A percentile compares a stretch with the other conserved stretches of the same genome.
phyloP scores from a whole-genome alignment of 78 protist genomes.

The Isochrysis galbana region DNA sequence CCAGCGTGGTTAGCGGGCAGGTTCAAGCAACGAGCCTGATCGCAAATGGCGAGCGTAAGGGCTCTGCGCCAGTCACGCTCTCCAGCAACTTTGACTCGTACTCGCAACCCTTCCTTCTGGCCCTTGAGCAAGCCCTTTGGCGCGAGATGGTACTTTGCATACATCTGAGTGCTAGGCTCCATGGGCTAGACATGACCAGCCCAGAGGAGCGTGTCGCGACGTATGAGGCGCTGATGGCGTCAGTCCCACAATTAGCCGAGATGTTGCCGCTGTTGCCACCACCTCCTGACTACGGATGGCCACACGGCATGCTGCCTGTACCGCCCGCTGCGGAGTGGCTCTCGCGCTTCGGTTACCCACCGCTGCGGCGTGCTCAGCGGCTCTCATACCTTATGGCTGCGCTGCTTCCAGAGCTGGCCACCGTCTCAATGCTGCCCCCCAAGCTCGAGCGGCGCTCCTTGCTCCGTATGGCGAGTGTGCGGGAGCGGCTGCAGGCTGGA shows the following conservation, averaged over 20 bases:
- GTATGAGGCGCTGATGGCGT: neutral
- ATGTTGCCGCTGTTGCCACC: neutral
- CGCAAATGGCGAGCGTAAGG: no score
- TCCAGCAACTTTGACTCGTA: neutral
- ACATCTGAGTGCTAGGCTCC: neutral
- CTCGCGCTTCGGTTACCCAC: neutral
- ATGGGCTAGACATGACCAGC: neutral
- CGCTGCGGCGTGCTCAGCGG: neutral
- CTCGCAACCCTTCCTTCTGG: neutral
- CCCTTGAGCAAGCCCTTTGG: neutral
- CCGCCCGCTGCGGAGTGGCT: neutral
- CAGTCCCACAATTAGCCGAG: neutral
- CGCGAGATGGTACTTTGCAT: neutral
- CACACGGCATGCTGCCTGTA: neutral
- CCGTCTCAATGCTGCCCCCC: neutral
- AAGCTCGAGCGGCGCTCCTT: neutral
- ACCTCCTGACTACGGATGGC: neutral
- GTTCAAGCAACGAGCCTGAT: no score
- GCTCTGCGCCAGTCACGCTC: neutral
- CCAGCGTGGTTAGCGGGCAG: no score
- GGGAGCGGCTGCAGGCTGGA: neutral
- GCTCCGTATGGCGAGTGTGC: neutral
- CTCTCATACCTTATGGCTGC: neutral
- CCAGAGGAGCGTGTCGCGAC: neutral
- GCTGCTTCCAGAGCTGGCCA: neutral